phyloP scores from a whole-genome alignment of 306 rosid species.

The Cucumis melo region DNA sequence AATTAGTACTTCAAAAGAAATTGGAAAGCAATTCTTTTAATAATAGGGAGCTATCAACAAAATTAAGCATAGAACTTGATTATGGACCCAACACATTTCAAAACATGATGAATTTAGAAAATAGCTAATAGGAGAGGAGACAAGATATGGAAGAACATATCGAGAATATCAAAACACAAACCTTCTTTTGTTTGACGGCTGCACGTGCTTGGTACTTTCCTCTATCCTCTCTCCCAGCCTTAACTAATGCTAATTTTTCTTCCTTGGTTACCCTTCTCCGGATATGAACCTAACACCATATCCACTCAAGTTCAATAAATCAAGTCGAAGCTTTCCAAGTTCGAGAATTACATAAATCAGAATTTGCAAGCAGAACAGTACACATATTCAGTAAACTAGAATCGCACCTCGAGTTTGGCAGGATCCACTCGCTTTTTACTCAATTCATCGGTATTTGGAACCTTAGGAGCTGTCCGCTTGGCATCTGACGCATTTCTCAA shows the following conservation, averaged over 20 bases:
- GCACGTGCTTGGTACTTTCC: conserved; percentile 59
- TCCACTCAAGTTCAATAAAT: not conserved
- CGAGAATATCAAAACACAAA: conserved; percentile 14
- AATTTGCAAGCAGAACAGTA: not conserved
- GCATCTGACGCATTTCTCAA: conserved; percentile 19
- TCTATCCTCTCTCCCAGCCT: conserved; percentile 84
- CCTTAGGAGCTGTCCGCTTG: conserved; percentile 18
- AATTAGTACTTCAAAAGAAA: too few relatives aligned
- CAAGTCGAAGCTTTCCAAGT: conserved; percentile 5
- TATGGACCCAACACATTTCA: too few relatives aligned
- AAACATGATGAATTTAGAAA: too few relatives aligned
- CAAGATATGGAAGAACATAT: not conserved
- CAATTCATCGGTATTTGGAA: conserved; percentile 49
- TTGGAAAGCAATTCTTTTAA: too few relatives aligned
- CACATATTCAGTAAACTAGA: not conserved
- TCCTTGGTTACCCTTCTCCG: conserved; percentile 59
- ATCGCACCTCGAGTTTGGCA: conserved; percentile 61
- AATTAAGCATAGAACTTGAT: too few relatives aligned
- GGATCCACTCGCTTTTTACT: conserved; percentile 65
- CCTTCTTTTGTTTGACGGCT: conserved; percentile 85
- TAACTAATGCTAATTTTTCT: conserved; percentile 54
- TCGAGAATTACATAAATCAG: not conserved
- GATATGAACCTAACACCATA: conserved; percentile 40
- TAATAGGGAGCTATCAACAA: too few relatives aligned
- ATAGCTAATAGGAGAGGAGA: not conserved